Evolutionary conservation across 257 asterid species (phyloP), one percentile per base, ranked within the genome.

Genomic region (Penstemon eatonii): DNA sequence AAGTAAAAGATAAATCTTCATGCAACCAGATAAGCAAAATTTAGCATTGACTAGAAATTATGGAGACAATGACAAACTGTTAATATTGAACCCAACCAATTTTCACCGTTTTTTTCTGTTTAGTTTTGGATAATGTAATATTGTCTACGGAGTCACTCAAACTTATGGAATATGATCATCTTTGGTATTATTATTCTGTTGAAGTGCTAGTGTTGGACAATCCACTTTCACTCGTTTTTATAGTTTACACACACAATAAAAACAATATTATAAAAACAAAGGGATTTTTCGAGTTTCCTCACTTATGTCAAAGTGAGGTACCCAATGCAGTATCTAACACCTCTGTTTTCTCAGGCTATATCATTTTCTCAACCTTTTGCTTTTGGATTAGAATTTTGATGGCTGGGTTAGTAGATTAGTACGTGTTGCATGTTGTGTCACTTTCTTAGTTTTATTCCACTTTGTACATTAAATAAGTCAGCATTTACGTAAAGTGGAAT

Each of bases 111-210:
- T 39, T 12, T 38, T 18, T 7, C 3, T 40, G 10, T 42, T 9
- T 37, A 36, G 12, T n/a, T 70, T 70, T 43, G 55, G 36, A 62
- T 15, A 25, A 10, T 25, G 42, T 39, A 38, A 54, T 40, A 63
- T 55, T 71, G 33, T n/a, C 39, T 6, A 44, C 54, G 8, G 12
- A 36, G 51, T 40, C 9, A 19, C 13, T 12, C 39, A n/a, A 5
- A 8, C 8, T 58, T 69, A 18, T 12, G 5, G 19, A 49, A 25
- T 25, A 25, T 25, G 33, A 25, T 25, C 33, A 25, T 25, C 33
- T 25, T 25, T 25, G 2, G 33, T 25, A 25, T 1, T 1, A 1
- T 25, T 25, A 25, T 25, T 25, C 33, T 25, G 33, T 25, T 25
- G 33, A 25, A 25, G 33, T 25, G 33, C 33, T 25, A 25, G 33